phyloP scores from a whole-genome alignment of 148 eudicot genomes.

The Rhododendron ferrugineum region DNA sequence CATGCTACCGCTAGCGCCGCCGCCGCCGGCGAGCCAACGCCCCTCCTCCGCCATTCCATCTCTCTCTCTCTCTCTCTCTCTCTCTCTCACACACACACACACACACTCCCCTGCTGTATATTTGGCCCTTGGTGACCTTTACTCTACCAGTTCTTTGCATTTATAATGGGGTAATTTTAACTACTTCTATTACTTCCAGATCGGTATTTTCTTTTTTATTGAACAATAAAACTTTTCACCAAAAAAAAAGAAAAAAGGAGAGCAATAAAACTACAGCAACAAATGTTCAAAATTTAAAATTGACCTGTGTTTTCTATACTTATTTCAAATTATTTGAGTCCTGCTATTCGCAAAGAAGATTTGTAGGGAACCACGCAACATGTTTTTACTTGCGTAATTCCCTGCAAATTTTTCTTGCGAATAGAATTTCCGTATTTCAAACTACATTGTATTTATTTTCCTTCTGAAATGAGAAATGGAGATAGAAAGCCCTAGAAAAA shows the following conservation, averaged over 20 bases:
- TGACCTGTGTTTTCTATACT: too few species aligned
- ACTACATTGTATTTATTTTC: too few species aligned
- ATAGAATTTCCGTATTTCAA: too few species aligned
- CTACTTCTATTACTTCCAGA: not conserved
- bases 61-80: conserved; percentile 7
- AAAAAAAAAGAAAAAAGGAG: too few species aligned
- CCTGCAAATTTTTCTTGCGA: too few species aligned
- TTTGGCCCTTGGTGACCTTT: not conserved
- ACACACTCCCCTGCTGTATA: not conserved
- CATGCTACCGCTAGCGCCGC: conserved; percentile 19
- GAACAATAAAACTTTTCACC: not conserved
- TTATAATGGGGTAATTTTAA: not conserved
- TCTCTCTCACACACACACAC: too few species aligned
- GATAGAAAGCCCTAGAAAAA: not conserved
- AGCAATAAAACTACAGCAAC: too few species aligned
- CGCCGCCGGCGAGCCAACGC: conserved; percentile 13
- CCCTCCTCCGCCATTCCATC: conserved; percentile 19
- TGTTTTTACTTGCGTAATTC: too few species aligned
- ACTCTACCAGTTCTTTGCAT: not conserved
- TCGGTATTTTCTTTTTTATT: not conserved
- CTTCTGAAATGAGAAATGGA: not conserved
- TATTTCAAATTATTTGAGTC: too few species aligned
- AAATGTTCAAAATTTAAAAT: too few species aligned
- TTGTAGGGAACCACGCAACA: too few species aligned
- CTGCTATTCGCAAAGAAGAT: too few species aligned